A percentile compares a stretch with the other conserved stretches of the same genome.
These are phyloP conservation scores for Gossypium lobatum DNA, from an alignment of 441 rosid species.

Conservation along the genomic window DNA sequence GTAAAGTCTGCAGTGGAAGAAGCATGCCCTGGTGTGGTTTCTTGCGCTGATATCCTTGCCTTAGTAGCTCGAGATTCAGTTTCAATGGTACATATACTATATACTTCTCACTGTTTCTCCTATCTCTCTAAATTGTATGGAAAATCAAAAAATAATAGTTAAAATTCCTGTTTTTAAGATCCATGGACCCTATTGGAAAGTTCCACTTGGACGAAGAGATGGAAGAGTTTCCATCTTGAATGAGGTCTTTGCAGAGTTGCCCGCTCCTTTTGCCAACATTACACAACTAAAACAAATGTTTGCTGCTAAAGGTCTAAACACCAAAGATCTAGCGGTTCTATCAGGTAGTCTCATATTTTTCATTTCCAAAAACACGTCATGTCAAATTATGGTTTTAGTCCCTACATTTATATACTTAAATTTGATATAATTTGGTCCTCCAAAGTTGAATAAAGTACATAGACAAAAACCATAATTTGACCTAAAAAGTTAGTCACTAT, in stretches of 20 bases:
- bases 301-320: slow-evolving; percentile 38
- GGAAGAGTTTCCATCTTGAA: slow-evolving; percentile 41
- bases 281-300: slow-evolving; percentile 29
- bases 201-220: slow-evolving; percentile 68
- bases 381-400: not conserved
- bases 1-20: slow-evolving; percentile 43
- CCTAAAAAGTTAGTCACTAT: no score
- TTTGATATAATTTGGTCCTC: no score
- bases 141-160: not conserved
- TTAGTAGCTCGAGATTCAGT: slow-evolving; percentile 54
- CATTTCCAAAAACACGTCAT: not conserved
- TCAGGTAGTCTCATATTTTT: slow-evolving; percentile 37
- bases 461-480: no score
- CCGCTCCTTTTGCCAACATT: slow-evolving; percentile 37
- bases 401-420: not conserved
- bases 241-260: slow-evolving; percentile 31
- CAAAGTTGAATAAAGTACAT: no score
- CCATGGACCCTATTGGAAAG: slow-evolving; percentile 49
- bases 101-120: not conserved
- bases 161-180: slow-evolving; percentile 25
- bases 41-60: slow-evolving; percentile 48
- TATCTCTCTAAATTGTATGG: not conserved
- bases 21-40: slow-evolving; percentile 50
- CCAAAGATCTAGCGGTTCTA: slow-evolving; percentile 58
- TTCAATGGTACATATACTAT: slow-evolving; percentile 34